Base-by-base conservation (phyloP, 1,284 basidiomycete genomes). In the Laetiporus sulphureus region DNA sequence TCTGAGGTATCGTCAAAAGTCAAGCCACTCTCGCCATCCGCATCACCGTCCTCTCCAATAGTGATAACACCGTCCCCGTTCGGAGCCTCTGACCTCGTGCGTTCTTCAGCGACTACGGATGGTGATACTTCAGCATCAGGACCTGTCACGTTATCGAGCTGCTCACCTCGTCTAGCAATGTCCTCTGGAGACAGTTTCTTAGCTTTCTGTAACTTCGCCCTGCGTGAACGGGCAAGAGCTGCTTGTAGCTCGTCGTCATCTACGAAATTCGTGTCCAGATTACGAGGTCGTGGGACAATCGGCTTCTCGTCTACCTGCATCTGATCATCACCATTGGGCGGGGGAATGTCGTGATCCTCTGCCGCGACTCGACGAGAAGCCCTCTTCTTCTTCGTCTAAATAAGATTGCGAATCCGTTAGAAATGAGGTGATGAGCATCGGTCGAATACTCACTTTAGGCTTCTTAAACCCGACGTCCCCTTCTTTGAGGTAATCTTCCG, bases 191-290 rank as follows among this genome's bases (percentile, higher is more conserved):
- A 81, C 30, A 84, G 51, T 58, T 88, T 92, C 58, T 85, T 84
- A 27, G 73, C 64, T 60, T 86, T 90, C 59, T 82, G 82, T 2
- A 91, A 74, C 53, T 89, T 89, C 29, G 83, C 83, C 54, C 88
- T 77, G 45, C 96, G 74, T 44, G 90, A 81, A 15, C 89, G 79
- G 19, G 95, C 87, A 41, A 99, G 73, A 21, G 90, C 91, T 24
- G 90, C 90, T 71, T 97, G 93, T 29, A 99, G 75, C 58, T 99
- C 96, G 63, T 99, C 96, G 61, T 99, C 96, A 66, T 99, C 96
- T 50, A 99, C 85, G 62, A 98, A 88, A 66, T 97, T 95, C 47
- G 74, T 73, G 55, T 92, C 80, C 42, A 84, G 69, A 60, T 92
- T 79, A 54, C 82, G 70, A 53, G 67, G 66, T 51, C 78, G 71